Evolutionary conservation across 2,329 filamentous ascomycete species (phyloP).

Genomic region (Didymella exigua): DNA sequence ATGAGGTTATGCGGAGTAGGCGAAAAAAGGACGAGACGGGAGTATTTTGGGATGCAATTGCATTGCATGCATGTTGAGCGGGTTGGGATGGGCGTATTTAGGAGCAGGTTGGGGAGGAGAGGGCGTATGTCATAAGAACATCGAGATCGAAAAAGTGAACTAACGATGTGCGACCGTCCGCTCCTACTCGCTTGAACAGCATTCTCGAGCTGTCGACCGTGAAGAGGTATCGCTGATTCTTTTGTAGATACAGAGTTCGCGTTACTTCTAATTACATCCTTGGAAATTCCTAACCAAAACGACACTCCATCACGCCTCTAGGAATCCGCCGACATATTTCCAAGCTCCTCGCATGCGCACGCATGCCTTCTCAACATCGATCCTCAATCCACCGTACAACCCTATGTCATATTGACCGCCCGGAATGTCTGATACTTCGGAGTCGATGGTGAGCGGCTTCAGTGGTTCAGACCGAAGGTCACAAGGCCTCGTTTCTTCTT

Average conservation of each 20-base stretch:
- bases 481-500: no score
- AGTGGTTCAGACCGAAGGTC: no score
- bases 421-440: neutral
- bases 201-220: neutral
- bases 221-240: neutral
- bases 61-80: neutral
- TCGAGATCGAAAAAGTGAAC: neutral
- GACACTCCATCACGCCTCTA: neutral
- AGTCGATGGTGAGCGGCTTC: neutral
- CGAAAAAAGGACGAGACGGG: neutral
- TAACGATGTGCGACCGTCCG: neutral
- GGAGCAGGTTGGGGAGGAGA: neutral
- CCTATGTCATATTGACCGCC: no score
- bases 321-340: neutral
- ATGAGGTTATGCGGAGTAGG: constrained; percentile 10
- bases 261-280: neutral
- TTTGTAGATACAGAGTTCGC: neutral
- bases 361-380: neutral
- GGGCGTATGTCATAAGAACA: constrained; percentile 12
- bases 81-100: neutral
- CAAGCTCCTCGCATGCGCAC: neutral
- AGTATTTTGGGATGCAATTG: constrained; percentile 1
- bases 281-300: neutral
- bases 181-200: neutral
- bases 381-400: neutral